A percentile compares a stretch with the other conserved stretches of the same genome.
Conservation (phyloP, 2,329 filamentous ascomycete genomes). For the Seiridium cupressi region DNA sequence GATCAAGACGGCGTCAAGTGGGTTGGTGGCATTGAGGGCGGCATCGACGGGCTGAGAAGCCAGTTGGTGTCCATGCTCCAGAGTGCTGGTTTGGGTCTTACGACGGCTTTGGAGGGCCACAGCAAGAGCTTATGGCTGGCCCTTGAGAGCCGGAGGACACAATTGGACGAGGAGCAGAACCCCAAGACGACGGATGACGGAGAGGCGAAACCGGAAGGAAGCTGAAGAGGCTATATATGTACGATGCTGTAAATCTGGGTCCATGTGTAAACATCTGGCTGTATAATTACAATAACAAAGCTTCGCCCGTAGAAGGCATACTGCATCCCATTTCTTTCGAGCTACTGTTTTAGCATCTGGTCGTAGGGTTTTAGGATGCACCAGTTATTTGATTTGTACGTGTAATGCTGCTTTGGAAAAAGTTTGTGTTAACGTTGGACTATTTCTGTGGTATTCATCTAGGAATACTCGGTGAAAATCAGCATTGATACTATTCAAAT, state of each 20-base stretch:
- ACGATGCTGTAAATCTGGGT: slow-evolving; percentile 4
- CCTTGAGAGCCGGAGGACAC: slow-evolving; percentile 75
- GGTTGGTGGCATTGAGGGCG: slow-evolving; percentile 75
- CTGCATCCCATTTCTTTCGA: not conserved
- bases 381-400: too few relatives aligned
- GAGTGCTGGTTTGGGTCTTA: slow-evolving; percentile 73
- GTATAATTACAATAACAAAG: slow-evolving; percentile 1
- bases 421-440: too few relatives aligned
- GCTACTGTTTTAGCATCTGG: not conserved
- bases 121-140: slow-evolving; percentile 83
- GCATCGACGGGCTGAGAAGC: slow-evolving; percentile 74
- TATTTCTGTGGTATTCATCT: too few relatives aligned
- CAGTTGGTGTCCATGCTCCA: slow-evolving; percentile 82
- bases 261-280: slow-evolving; percentile 5
- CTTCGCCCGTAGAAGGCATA: not conserved
- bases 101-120: slow-evolving; percentile 75
- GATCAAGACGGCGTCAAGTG: slow-evolving; percentile 67
- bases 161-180: slow-evolving; percentile 71
- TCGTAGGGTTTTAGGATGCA: too few relatives aligned
- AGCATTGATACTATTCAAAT: too few relatives aligned
- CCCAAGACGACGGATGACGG: slow-evolving; percentile 27
- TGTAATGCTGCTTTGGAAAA: too few relatives aligned
- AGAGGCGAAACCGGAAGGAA: slow-evolving; percentile 22
- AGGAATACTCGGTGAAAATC: too few relatives aligned
- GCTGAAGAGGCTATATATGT: slow-evolving; percentile 10